Evolutionary conservation across 176 grass and related monocot genomes (phyloP), one percentile per base, ranked within the genome.

Genomic region (Stipa capillata): DNA sequence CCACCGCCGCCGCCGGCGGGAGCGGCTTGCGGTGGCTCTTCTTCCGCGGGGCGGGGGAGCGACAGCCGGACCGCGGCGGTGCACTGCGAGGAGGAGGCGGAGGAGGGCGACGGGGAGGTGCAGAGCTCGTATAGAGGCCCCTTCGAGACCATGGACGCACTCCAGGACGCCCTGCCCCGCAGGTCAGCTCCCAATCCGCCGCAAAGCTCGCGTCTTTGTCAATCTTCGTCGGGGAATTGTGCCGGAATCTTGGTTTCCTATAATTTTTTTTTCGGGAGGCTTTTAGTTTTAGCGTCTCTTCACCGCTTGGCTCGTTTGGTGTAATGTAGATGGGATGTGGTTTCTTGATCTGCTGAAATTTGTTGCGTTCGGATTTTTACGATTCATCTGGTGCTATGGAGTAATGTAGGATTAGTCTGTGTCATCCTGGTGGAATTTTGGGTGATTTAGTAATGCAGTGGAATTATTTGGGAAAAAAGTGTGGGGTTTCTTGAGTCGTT

Each of bases 81-180:
- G 51, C 76, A 48, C 24, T n/a, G n/a, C n/a, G 36, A 52, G 4
- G 88, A 74, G 23, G 87, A 79, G 77, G 45, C 37, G 45, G 94
- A 94, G 72, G 88, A 76, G 43, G 50, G 62, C 44, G 87, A 85
- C 23, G 87, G 36, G 12, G 91, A 94, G 74, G 91, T 97, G n/a
- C 84, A 93, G 91, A 97, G 91, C 73, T 82, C 84, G 41, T 77
- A 50, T 61, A 91, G 47, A 74, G 90, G 91, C 1, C 57, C 94
- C 27, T 74, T 97, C 42, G 86, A 97, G 50, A 89, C 91, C 70
- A 91, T 97, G 91, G 94, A 93, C 66, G 69, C 81, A 23, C 77
- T 97, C 14, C 85, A 97, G 83, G 90, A 85, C 18, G 89, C 86
- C n/a, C 90, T 93, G 37, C 78, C 84, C 60, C 57, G 68, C 47